Conservation (phyloP, 257 asterid genomes). For the Verbena officinalis region DNA sequence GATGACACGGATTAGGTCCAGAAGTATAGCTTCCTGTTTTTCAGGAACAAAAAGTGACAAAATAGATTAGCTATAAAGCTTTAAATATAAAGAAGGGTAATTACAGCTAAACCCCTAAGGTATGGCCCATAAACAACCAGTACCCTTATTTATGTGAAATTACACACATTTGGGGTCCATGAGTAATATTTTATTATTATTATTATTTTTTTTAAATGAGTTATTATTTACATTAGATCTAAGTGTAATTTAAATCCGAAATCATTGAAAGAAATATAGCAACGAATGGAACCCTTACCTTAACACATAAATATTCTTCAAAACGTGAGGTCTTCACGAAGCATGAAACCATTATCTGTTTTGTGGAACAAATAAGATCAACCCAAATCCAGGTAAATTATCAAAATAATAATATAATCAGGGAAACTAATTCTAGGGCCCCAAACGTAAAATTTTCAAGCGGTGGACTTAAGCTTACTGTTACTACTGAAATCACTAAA, state of each 20-base stretch:
- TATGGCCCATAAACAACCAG: too few species aligned
- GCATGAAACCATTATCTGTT: slow-evolving; percentile 92
- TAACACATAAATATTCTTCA: slow-evolving; percentile 92
- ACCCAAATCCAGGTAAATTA: slow-evolving; percentile 12
- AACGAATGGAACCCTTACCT: slow-evolving; percentile 55
- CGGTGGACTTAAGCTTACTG: slow-evolving; percentile 6
- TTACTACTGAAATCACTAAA: neutral
- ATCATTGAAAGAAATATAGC: slow-evolving; percentile 2
- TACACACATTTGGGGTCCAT: too few species aligned
- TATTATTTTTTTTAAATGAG: too few species aligned
- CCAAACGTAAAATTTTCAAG: neutral
- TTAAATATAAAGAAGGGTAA: slow-evolving; percentile 15
- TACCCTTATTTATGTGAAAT: too few species aligned
- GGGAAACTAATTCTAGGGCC: slow-evolving; percentile 4
- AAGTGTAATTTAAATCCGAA: too few species aligned
- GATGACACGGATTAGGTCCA: slow-evolving; percentile 86
- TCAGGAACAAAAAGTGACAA: slow-evolving; percentile 11
- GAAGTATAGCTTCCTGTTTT: slow-evolving; percentile 76
- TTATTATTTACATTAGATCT: too few species aligned
- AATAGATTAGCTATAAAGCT: slow-evolving; percentile 4
- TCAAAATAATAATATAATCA: slow-evolving; percentile 16
- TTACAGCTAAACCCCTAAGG: too few species aligned
- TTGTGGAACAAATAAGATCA: slow-evolving; percentile 30
- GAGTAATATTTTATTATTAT: too few species aligned
- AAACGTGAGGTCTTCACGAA: slow-evolving; percentile 96